These are phyloP conservation scores for Xylaria sp. DNA, from an alignment of 2,329 filamentous ascomycete genomes.

Conservation along the genomic window DNA sequence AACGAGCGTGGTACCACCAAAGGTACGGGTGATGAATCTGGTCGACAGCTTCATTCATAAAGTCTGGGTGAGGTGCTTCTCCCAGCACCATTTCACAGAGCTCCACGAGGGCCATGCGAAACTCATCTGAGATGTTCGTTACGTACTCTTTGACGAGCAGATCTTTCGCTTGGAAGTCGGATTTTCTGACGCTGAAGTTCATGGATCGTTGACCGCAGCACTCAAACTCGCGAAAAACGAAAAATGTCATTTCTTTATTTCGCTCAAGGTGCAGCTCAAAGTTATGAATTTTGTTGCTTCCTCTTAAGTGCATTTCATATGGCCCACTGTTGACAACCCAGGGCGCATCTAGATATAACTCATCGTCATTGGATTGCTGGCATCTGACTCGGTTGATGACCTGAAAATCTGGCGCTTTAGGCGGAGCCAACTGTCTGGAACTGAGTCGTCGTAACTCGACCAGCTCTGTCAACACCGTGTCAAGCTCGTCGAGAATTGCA, in stretches of 20 bases:
- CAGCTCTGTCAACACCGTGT: constrained; percentile 13
- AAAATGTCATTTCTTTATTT: constrained; percentile 25
- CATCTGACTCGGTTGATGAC: constrained; percentile 15
- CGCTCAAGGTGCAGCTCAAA: constrained; percentile 22
- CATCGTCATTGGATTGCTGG: constrained; percentile 6
- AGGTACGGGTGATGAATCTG: constrained; percentile 22
- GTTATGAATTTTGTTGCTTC: constrained; percentile 28
- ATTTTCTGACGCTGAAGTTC: neutral
- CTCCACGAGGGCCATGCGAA: constrained; percentile 18
- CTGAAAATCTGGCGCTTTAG: constrained; percentile 18
- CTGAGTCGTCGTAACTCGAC: constrained; percentile 11
- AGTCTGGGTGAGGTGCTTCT: constrained; percentile 6
- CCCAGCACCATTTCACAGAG: constrained; percentile 6
- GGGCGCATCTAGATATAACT: constrained; percentile 19
- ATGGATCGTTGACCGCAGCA: constrained; percentile 5
- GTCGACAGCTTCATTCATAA: neutral
- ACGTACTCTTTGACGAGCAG: constrained; percentile 22
- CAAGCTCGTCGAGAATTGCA: constrained; percentile 27
- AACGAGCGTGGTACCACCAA: constrained; percentile 27
- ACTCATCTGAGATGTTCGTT: constrained; percentile 15
- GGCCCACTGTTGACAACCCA: constrained; percentile 24
- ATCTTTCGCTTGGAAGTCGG: constrained; percentile 2
- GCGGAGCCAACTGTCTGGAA: neutral
- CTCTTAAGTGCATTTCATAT: constrained; percentile 21
- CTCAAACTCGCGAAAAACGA: constrained; percentile 22